A percentile compares a stretch with the other conserved stretches of the same genome.
Conservation (phyloP, 2,329 filamentous ascomycete species). For the Aphanocladium album region DNA sequence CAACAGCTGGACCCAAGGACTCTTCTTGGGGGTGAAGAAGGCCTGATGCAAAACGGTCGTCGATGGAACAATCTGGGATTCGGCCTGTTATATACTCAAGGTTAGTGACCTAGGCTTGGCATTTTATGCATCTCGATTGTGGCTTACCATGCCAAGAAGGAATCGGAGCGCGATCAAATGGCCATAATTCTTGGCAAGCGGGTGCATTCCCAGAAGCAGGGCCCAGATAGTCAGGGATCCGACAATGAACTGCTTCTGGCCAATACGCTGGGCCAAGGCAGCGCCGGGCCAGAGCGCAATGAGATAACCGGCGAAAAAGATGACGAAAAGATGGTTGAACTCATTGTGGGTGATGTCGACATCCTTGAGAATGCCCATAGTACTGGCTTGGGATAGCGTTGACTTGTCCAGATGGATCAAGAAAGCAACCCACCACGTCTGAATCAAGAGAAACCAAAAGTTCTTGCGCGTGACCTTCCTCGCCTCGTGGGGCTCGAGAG, state of each 20-base stretch:
- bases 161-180: conserved; percentile 21
- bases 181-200: conserved; percentile 19
- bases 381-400: conserved; percentile 20
- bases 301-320: conserved; percentile 22
- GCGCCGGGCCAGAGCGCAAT: conserved; percentile 22
- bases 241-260: conserved; percentile 22
- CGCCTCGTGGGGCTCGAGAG: conserved; percentile 12
- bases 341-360: conserved; percentile 19
- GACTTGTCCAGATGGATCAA: conserved; percentile 24
- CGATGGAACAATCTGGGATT: conserved; percentile 24
- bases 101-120: not conserved
- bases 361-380: conserved; percentile 24
- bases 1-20: conserved; percentile 24
- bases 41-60: conserved; percentile 25
- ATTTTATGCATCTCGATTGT: not conserved
- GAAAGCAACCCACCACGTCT: conserved; percentile 22
- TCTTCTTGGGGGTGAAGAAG: conserved; percentile 24
- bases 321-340: conserved; percentile 20
- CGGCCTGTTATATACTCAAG: conserved; percentile 17
- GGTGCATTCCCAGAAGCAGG: conserved; percentile 20
- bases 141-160: conserved; percentile 20
- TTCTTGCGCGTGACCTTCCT: conserved; percentile 18
- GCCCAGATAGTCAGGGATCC: conserved; percentile 20
- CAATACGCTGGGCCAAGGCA: conserved; percentile 18
- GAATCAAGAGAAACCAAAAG: conserved; percentile 21